Conservation (phyloP, 345 rosid genomes). For the Punica granatum region DNA sequence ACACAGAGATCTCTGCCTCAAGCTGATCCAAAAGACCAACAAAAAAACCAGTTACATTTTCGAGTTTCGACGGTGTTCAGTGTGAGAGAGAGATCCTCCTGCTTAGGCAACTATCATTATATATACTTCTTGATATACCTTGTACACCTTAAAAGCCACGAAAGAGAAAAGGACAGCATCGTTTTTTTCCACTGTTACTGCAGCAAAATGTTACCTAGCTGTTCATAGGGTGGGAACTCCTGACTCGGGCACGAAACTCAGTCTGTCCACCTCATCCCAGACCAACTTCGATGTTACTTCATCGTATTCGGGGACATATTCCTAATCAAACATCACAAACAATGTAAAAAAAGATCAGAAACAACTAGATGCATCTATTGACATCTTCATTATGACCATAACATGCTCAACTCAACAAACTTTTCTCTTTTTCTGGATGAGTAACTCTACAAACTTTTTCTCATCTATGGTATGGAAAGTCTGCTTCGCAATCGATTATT, state of each 20-base stretch:
- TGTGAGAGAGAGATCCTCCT: neutral
- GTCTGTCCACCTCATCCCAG: slow-evolving; percentile 80
- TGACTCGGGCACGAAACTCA: slow-evolving; percentile 46
- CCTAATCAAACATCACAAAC: slow-evolving; percentile 27
- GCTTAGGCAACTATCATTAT: neutral
- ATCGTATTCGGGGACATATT: slow-evolving; percentile 65
- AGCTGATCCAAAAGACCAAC: neutral
- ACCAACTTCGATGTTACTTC: slow-evolving; percentile 70
- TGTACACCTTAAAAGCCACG: neutral
- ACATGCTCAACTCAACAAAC: neutral
- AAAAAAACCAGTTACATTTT: neutral
- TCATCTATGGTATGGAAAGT: no score
- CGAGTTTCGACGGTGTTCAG: neutral
- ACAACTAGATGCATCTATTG: neutral
- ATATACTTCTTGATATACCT: neutral
- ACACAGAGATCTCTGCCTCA: neutral
- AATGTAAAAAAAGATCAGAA: neutral
- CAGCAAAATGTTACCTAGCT: neutral
- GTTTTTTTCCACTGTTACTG: neutral
- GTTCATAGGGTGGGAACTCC: slow-evolving; percentile 30
- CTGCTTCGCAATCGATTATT: no score
- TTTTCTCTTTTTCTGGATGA: no score
- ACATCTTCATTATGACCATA: neutral
- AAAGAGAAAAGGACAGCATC: neutral
- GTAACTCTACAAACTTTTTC: no score